Conservation (phyloP, 2,329 filamentous ascomycete genomes). For the Colletotrichum lupini region DNA sequence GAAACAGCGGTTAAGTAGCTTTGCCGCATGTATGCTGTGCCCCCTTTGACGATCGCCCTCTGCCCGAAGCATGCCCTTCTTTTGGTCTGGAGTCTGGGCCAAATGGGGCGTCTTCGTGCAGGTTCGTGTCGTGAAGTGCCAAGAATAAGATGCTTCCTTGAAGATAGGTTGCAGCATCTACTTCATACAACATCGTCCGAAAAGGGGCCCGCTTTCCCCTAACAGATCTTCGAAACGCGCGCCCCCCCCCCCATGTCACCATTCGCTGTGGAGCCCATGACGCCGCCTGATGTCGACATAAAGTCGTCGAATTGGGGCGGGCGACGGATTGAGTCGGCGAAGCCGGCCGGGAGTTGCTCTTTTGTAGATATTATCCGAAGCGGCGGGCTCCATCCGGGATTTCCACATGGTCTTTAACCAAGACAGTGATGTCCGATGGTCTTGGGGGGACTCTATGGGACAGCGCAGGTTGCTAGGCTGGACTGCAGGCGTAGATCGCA, state of each 20-base stretch:
- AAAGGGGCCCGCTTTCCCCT: not conserved
- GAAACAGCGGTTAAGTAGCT: constrained; percentile 33
- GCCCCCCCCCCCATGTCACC: not conserved
- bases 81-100: not conserved
- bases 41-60: constrained; percentile 11
- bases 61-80: not conserved
- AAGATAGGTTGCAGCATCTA: constrained; percentile 1
- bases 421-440: not conserved
- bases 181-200: not conserved
- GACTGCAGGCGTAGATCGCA: constrained; percentile 13
- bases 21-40: constrained; percentile 23
- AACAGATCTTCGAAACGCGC: constrained; percentile 23
- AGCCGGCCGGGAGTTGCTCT: constrained; percentile 12
- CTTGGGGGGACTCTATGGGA: not conserved
- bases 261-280: constrained; percentile 1
- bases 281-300: constrained; percentile 6
- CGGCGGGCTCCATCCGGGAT: not conserved
- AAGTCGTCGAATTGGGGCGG: constrained; percentile 3
- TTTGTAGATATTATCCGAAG: not conserved
- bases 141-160: not conserved
- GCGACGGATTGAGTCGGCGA: constrained; percentile 6
- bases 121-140: constrained; percentile 8
- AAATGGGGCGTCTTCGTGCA: constrained; percentile 4
- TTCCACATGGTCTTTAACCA: constrained; percentile 9
- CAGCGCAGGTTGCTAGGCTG: not conserved